phyloP scores from a whole-genome alignment of 2,329 filamentous ascomycete genomes.

The Lojkania enalia region DNA sequence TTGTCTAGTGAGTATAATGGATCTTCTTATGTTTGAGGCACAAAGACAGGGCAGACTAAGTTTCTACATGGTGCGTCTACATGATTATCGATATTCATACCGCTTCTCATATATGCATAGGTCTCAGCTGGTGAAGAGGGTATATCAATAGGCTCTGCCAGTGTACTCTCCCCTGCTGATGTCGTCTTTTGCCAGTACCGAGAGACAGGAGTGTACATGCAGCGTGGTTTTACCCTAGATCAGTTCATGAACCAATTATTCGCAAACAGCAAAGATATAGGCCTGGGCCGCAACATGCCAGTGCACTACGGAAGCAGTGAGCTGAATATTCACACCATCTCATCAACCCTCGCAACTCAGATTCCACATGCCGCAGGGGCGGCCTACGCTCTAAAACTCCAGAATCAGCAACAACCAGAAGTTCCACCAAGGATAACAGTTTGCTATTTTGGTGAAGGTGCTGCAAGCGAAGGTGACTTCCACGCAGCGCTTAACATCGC shows the following conservation, averaged over 20 bases:
- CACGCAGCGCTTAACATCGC: conserved; percentile 90
- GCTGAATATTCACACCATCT: conserved; percentile 86
- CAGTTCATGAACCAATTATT: conserved; percentile 98
- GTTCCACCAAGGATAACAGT: conserved; percentile 65
- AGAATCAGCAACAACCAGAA: conserved; percentile 71
- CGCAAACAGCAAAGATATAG: conserved; percentile 78
- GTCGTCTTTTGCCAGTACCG: conserved; percentile 94
- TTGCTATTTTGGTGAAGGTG: conserved; percentile 90
- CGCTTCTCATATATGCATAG: conserved; percentile 32
- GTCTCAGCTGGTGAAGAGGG: conserved; percentile 90
- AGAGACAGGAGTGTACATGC: conserved; percentile 87
- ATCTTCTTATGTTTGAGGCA: conserved; percentile 96
- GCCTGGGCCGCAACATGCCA: conserved; percentile 91
- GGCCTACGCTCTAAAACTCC: conserved; percentile 84
- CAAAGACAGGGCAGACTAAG: conserved; percentile 90
- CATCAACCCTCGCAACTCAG: conserved; percentile 83
- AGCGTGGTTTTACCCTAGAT: conserved; percentile 81
- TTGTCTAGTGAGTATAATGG: conserved; percentile 74
- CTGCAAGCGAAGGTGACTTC: conserved; percentile 89
- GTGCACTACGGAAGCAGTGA: conserved; percentile 89
- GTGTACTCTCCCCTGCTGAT: conserved; percentile 79
- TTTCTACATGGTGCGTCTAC: conserved; percentile 87
- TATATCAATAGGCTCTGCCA: conserved; percentile 85
- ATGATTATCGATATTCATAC: neutral
- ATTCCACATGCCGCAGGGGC: conserved; percentile 86